Evolutionary conservation across 1,284 basidiomycete species (phyloP).

Genomic region (Austropuccinia psidii): DNA sequence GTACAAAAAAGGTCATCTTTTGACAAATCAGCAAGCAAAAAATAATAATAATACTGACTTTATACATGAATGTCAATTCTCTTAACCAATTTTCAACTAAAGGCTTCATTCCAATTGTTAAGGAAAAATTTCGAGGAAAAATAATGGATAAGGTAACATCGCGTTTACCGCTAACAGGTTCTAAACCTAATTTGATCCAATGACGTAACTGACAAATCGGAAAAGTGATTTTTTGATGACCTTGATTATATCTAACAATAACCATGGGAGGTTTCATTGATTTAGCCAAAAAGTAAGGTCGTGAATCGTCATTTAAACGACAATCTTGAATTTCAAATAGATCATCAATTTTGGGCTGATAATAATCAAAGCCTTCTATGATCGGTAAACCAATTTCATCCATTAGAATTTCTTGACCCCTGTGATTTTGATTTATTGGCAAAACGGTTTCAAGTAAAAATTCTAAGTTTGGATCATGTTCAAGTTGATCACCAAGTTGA

Average conservation of each 20-base stretch:
- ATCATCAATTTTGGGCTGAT: constrained; percentile 21
- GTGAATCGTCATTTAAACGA: background rate
- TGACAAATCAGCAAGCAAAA: background rate
- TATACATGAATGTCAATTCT: background rate
- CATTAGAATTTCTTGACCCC: background rate
- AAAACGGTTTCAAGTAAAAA: constrained; percentile 1
- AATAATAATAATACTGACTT: background rate
- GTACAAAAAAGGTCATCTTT: too few relatives aligned
- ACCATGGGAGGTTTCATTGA: background rate
- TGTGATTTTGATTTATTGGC: background rate
- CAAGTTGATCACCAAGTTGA: constrained; percentile 11
- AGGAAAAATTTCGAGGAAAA: background rate
- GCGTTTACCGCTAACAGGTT: constrained; percentile 17
- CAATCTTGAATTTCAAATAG: constrained; percentile 13
- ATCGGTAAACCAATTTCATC: background rate
- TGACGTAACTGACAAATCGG: background rate
- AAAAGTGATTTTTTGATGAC: constrained; percentile 18
- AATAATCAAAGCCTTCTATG: constrained; percentile 13
- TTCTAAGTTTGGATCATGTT: constrained; percentile 23
- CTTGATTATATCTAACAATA: background rate
- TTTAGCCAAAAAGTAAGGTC: constrained; percentile 3
- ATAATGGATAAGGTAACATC: constrained; percentile 15
- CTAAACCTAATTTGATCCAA: constrained; percentile 28
- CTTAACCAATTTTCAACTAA: constrained; percentile 8
- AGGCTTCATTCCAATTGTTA: background rate